Evolutionary conservation across 176 grass and related monocot genomes (phyloP), one percentile per base, ranked within the genome.

Genomic region (Oryza meridionalis): DNA sequence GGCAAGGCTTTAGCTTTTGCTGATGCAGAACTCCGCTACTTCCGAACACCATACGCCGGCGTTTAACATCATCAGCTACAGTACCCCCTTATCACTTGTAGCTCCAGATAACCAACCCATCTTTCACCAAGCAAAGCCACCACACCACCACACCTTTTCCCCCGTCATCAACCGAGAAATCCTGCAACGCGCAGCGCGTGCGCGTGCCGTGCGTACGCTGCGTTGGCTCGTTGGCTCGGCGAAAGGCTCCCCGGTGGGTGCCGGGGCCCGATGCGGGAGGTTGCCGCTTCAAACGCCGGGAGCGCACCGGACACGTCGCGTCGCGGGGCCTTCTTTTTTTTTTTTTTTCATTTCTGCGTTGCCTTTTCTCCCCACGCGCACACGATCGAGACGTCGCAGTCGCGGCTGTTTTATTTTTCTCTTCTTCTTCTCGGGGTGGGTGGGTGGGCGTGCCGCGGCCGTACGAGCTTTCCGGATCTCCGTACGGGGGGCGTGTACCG

Each of bases 401-500:
- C 51, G 51, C 15, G 51, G 17, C 51, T 58, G 51, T 58, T 7
- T 58, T 58, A 2, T 19, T 19, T 55, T 19, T 61, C 21, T 58
- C 2, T 19, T 19, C 19, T 19, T 61, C 19, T 61, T 22, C 58
- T 24, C 58, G 58, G 19, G 5, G 21, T 35, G 16, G 6, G 65
- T 11, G 25, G 15, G 65, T 31, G 65, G 46, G 35, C 69, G 68
- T 40, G 65, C 27, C 32, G 73, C 68, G 25, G 33, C 84, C 84
- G 84, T 86, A 81, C 84, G 35, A 44, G 61, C 44, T 9, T 5
- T 0, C 69, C 70, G 19, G 84, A 1, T 75, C n/a, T 86, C 85
- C 77, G 85, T 86, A 86, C 85, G 70, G 24, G 24, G 4, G 22
- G n/a, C 45, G 69, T 40, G 84, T 73, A 85, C 84, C 84, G 22